Conservation (phyloP, 441 rosid species). For the Euphorbia schlechtendalii region DNA sequence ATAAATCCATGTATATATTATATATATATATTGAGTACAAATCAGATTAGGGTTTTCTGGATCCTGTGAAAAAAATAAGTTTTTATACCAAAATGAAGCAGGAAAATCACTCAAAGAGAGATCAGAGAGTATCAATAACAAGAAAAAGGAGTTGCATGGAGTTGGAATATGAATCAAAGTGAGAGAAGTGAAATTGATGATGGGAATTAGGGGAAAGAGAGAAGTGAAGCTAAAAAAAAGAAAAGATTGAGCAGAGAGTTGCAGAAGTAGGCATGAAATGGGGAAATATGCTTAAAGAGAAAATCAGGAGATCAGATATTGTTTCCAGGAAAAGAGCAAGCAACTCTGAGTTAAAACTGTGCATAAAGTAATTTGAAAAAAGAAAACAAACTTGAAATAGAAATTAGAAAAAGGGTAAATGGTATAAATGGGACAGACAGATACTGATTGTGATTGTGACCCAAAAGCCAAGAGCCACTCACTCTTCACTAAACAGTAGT, state of each 20-base stretch:
- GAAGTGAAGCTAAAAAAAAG: too few relatives aligned
- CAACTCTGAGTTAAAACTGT: conserved; percentile 39
- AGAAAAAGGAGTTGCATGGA: conserved; percentile 21
- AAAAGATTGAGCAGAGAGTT: too few relatives aligned
- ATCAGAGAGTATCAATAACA: background rate
- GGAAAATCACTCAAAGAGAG: background rate
- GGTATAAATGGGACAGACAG: too few relatives aligned
- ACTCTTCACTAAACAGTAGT: too few relatives aligned
- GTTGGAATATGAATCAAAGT: background rate
- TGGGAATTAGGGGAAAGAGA: too few relatives aligned
- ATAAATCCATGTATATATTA: conserved; percentile 50
- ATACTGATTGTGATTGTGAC: too few relatives aligned
- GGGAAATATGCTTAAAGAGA: conserved; percentile 27
- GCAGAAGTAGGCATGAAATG: conserved; percentile 10
- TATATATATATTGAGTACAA: too few relatives aligned
- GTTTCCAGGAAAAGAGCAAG: conserved; percentile 36
- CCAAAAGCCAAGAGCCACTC: too few relatives aligned
- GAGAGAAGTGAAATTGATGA: too few relatives aligned
- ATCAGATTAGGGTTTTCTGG: conserved; percentile 15
- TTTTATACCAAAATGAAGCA: background rate
- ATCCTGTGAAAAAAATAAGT: background rate
- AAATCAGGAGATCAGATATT: conserved; percentile 37
- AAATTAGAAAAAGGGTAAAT: too few relatives aligned
- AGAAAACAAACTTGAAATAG: too few relatives aligned
- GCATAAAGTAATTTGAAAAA: conserved; percentile 23